phyloP scores from a whole-genome alignment of 805 yeast species.

The Metschnikowia cerradonensis region DNA sequence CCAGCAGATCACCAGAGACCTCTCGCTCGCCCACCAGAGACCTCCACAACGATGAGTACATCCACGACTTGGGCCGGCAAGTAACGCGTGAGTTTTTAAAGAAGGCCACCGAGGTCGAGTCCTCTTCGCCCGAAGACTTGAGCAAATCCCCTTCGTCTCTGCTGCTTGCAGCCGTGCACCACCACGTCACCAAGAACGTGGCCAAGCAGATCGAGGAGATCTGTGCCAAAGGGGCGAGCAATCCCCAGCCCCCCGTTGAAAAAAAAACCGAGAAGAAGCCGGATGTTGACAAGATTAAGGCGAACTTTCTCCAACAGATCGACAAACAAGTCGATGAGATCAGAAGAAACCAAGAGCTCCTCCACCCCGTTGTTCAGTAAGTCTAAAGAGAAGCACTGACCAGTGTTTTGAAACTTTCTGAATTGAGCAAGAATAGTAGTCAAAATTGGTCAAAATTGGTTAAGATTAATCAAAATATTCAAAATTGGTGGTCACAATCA shows the following conservation, averaged over 20 bases:
- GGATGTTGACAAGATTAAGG: constrained; percentile 20
- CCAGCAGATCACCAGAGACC: neutral
- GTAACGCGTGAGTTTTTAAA: constrained; percentile 30
- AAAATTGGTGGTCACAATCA: no score
- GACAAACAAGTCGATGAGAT: constrained; percentile 25
- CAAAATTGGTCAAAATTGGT: no score
- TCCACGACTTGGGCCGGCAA: constrained; percentile 32
- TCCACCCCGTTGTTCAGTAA: constrained; percentile 1
- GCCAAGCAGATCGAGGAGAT: constrained; percentile 25
- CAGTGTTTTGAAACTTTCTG: neutral
- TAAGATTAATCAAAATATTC: no score
- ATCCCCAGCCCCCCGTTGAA: constrained; percentile 6
- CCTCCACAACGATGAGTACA: constrained; percentile 14
- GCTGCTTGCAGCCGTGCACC: constrained; percentile 23
- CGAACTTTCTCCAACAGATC: constrained; percentile 24
- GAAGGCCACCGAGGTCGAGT: constrained; percentile 30
- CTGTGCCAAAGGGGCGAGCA: constrained; percentile 8
- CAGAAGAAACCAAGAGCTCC: constrained; percentile 9
- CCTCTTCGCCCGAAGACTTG: constrained; percentile 13
- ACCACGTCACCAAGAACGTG: constrained; percentile 30
- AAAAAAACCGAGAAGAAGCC: neutral
- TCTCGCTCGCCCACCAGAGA: neutral
- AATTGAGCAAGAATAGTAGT: no score
- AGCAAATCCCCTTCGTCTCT: constrained; percentile 8
- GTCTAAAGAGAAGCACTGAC: no score